These are phyloP conservation scores for Cladophialophora exuberans DNA, from an alignment of 2,329 filamentous ascomycete species.

Conservation along the genomic window DNA sequence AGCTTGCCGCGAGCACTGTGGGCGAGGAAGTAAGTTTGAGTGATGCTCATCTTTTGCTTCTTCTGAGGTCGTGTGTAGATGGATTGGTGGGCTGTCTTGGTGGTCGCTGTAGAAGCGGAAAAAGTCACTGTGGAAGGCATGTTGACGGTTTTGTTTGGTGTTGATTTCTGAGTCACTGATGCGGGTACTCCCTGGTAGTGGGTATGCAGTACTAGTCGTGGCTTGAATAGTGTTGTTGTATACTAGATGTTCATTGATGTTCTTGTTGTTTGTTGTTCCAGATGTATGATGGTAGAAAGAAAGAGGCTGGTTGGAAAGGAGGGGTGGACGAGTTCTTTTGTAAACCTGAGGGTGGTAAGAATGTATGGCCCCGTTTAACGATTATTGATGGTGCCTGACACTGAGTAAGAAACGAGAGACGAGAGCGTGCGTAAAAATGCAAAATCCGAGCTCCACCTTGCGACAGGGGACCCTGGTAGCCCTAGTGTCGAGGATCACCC, in stretches of 20 bases:
- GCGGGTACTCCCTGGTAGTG: constrained; percentile 12
- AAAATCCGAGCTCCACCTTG: constrained; percentile 7
- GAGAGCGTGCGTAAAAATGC: constrained; percentile 22
- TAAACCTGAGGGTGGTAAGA: constrained; percentile 26
- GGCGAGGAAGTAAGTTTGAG: constrained; percentile 97
- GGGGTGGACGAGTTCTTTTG: constrained; percentile 29
- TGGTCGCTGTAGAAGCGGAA: constrained; percentile 25
- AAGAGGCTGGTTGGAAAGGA: constrained; percentile 15
- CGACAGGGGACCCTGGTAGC: neutral
- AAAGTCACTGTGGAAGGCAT: constrained; percentile 36
- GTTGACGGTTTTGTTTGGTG: constrained; percentile 21
- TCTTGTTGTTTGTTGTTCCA: constrained; percentile 9
- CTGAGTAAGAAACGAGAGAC: constrained; percentile 22
- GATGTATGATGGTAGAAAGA: constrained; percentile 18
- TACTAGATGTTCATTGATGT: constrained; percentile 11
- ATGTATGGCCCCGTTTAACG: constrained; percentile 13
- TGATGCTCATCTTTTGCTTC: constrained; percentile 88
- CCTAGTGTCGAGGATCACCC: too few species aligned
- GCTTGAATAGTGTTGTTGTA: constrained; percentile 4
- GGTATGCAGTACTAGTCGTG: constrained; percentile 1
- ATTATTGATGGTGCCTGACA: constrained; percentile 26
- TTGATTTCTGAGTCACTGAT: constrained; percentile 27
- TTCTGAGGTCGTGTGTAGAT: constrained; percentile 37
- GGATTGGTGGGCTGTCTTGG: constrained; percentile 27
- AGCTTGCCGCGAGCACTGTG: constrained; percentile 97